These are phyloP conservation scores for Daphne laureola DNA, from an alignment of 441 rosid species.

Conservation along the genomic window DNA sequence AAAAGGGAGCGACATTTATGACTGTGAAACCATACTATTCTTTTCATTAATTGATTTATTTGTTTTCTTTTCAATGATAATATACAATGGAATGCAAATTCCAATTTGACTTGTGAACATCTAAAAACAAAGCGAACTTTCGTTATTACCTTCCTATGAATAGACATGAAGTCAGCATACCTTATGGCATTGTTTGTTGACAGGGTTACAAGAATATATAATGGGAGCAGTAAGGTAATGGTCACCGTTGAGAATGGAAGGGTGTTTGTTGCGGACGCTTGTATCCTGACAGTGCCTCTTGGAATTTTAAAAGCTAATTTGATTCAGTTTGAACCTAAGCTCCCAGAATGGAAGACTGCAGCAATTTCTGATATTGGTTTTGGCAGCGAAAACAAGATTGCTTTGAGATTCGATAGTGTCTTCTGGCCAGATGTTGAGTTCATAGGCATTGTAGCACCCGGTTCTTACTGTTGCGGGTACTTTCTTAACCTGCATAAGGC, in stretches of 20 bases:
- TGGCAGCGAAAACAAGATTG: slow-evolving; percentile 83
- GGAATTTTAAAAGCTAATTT: slow-evolving; percentile 74
- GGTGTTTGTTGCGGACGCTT: slow-evolving; percentile 65
- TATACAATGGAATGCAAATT: not conserved
- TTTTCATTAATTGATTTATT: no score
- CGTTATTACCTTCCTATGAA: not conserved
- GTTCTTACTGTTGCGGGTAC: slow-evolving; percentile 74
- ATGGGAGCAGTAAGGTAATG: slow-evolving; percentile 44
- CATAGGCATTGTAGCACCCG: slow-evolving; percentile 61
- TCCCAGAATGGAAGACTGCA: slow-evolving; percentile 75
- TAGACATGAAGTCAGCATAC: no score
- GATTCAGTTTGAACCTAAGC: slow-evolving; percentile 70
- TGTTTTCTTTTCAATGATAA: no score
- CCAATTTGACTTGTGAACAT: not conserved
- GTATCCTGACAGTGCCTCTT: slow-evolving; percentile 61
- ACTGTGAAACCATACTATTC: no score
- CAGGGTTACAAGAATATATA: slow-evolving; percentile 56
- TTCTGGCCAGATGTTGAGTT: slow-evolving; percentile 91
- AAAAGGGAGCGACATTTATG: no score
- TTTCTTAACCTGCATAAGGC: slow-evolving; percentile 88
- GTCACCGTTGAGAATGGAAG: slow-evolving; percentile 51
- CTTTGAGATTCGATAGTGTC: slow-evolving; percentile 47
- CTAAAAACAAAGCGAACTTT: no score
- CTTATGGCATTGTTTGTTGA: no score
- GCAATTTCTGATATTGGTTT: slow-evolving; percentile 81